Percentiles rank a stretch among this genome's conserved stretches.
These are phyloP conservation scores for Podila verticillata DNA, from an alignment of 192 early-diverging fungal species.

Conservation along the genomic window DNA sequence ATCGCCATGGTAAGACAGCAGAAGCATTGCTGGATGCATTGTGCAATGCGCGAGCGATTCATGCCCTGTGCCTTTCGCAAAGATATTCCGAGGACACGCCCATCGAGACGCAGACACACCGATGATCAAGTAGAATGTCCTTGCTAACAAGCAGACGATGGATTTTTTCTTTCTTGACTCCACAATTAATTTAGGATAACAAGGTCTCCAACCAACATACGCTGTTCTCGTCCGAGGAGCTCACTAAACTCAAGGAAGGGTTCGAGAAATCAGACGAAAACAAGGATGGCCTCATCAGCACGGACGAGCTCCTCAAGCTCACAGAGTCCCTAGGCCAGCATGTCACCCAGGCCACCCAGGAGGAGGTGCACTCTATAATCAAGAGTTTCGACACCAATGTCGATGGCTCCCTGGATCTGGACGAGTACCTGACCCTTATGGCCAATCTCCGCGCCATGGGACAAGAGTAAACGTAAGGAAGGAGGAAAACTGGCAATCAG, in stretches of 20 bases:
- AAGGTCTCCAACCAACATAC: background rate
- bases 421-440: constrained; percentile 11
- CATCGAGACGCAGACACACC: no score
- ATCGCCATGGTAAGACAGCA: no score
- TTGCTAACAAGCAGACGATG: background rate
- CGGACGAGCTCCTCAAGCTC: constrained; percentile 3
- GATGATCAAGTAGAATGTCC: no score
- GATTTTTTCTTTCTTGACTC: background rate
- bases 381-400: constrained; percentile 12
- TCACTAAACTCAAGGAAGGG: constrained; percentile 5
- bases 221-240: constrained; percentile 1
- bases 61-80: no score
- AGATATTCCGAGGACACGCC: no score
- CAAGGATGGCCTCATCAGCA: background rate
- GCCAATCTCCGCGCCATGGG: background rate
- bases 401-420: constrained; percentile 7
- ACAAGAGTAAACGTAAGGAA: background rate
- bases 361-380: constrained; percentile 8
- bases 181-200: background rate
- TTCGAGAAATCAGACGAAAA: constrained; percentile 6
- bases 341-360: background rate
- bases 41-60: no score
- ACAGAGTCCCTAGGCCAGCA: background rate
- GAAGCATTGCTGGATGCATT: no score
- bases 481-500: no score